These are phyloP conservation scores for Agroathelia rolfsii DNA, from an alignment of 1,284 basidiomycete genomes.

Conservation along the genomic window DNA sequence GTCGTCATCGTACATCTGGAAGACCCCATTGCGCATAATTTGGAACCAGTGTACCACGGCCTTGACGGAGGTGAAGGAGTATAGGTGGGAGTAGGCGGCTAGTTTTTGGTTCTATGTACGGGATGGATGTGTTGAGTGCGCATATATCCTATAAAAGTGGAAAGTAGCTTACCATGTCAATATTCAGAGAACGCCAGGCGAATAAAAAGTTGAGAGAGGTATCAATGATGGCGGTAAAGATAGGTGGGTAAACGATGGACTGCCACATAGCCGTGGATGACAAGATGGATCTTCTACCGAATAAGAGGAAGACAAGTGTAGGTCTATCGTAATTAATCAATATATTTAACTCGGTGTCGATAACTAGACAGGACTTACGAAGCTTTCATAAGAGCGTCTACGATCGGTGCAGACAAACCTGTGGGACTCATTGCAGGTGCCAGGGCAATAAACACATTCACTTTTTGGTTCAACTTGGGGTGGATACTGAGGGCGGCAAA, in stretches of 20 bases:
- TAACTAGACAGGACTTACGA: conserved; percentile 40
- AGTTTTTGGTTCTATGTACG: conserved; percentile 53
- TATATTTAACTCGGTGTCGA: conserved; percentile 1
- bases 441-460: conserved; percentile 72
- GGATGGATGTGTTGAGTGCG: no score
- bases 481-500: conserved; percentile 77
- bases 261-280: conserved; percentile 76
- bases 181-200: conserved; percentile 60
- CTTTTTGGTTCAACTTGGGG: conserved; percentile 63
- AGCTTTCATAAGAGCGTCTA: conserved; percentile 75
- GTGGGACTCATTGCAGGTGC: conserved; percentile 73
- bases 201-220: conserved; percentile 59
- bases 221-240: conserved; percentile 64
- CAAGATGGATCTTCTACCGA: conserved; percentile 71
- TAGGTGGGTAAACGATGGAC: conserved; percentile 72
- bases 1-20: conserved; percentile 81
- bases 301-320: conserved; percentile 69
- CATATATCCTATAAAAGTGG: no score
- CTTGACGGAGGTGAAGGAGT: conserved; percentile 70
- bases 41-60: conserved; percentile 85
- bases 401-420: conserved; percentile 61
- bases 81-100: conserved; percentile 72
- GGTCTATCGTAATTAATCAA: conserved; percentile 34
- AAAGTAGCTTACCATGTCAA: no score
- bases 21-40: conserved; percentile 71